Evolutionary conservation across 441 rosid genomes (phyloP).

Genomic region (Pelargonium australe): DNA sequence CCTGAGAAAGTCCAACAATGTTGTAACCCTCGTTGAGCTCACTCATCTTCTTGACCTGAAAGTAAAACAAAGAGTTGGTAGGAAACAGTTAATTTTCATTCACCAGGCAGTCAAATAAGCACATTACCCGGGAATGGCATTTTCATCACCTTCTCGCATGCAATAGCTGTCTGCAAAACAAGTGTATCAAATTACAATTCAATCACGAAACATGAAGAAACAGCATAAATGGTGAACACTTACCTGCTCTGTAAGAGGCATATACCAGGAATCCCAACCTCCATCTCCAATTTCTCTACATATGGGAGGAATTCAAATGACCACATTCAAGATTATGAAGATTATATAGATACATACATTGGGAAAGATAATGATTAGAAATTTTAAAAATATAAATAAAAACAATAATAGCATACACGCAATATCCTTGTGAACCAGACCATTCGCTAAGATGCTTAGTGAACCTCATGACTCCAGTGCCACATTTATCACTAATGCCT

Average conservation of each 20-base stretch:
- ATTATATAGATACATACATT: neutral
- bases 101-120: constrained; percentile 9
- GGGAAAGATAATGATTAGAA: too few relatives aligned
- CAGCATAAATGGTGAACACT: neutral
- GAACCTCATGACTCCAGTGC: constrained; percentile 48
- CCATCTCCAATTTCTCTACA: constrained; percentile 63
- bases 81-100: constrained; percentile 11
- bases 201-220: neutral
- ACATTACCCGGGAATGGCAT: constrained; percentile 14
- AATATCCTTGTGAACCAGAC: constrained; percentile 70
- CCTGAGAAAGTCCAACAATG: constrained; percentile 79
- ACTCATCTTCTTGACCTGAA: constrained; percentile 55
- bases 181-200: constrained; percentile 12
- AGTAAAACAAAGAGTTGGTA: constrained; percentile 12
- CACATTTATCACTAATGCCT: constrained; percentile 82
- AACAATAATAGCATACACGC: constrained; percentile 44
- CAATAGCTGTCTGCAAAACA: constrained; percentile 38
- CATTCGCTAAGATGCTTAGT: constrained; percentile 41
- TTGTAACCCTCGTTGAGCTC: constrained; percentile 55
- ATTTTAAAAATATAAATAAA: neutral
- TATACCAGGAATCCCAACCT: constrained; percentile 65
- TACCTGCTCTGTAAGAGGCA: constrained; percentile 62
- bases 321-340: neutral
- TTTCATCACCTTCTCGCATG: constrained; percentile 50
- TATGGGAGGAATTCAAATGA: constrained; percentile 14